Conservation (phyloP, 2,329 filamentous ascomycete species). For the Aspergillus luchuensis region DNA sequence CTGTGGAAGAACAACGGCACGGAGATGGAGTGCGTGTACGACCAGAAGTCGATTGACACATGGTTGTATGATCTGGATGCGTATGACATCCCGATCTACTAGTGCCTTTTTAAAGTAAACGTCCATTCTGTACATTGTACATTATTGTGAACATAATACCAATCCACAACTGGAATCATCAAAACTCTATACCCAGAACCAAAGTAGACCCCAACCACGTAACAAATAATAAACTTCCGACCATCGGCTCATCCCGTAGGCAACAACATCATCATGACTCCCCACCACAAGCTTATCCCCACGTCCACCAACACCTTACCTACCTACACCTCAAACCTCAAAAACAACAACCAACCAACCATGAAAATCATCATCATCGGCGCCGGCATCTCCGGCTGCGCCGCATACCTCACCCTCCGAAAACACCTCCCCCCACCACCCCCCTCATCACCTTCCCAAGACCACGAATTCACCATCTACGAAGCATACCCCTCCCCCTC, state of each 20-base stretch:
- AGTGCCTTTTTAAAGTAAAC: neutral
- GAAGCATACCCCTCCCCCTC: constrained; percentile 40
- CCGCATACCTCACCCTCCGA: constrained; percentile 42
- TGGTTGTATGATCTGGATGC: constrained; percentile 1
- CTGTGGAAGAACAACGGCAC: constrained; percentile 1
- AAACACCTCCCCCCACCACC: constrained; percentile 40
- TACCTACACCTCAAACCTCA: too few species aligned
- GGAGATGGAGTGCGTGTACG: neutral
- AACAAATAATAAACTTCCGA: neutral
- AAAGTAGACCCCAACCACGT: neutral
- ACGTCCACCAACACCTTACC: neutral
- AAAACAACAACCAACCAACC: neutral
- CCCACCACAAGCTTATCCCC: neutral
- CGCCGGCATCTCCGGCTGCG: constrained; percentile 46
- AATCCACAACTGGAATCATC: too few species aligned
- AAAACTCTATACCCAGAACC: too few species aligned
- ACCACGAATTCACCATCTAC: constrained; percentile 42
- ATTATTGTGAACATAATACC: neutral
- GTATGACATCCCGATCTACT: neutral
- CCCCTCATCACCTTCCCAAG: neutral
- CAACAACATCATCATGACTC: neutral
- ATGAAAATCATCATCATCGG: constrained; percentile 50
- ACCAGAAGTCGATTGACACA: neutral
- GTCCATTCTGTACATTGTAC: neutral
- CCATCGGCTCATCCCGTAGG: neutral